These are phyloP conservation scores for Scorias spongiosa DNA, from an alignment of 2,329 filamentous ascomycete species.

Conservation along the genomic window DNA sequence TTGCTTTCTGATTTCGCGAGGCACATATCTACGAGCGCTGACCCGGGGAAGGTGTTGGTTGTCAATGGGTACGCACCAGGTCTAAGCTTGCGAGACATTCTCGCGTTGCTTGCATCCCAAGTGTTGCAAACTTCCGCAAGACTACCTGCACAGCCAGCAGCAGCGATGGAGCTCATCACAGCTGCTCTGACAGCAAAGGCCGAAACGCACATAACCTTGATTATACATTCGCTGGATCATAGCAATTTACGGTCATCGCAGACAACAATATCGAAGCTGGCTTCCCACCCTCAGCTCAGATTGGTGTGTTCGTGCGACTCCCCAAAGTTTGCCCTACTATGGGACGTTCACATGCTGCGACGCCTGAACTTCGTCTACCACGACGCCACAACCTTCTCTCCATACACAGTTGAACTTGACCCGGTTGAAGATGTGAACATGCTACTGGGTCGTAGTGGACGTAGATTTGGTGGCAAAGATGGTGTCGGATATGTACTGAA, in stretches of 20 bases:
- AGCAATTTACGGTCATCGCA: constrained; percentile 62
- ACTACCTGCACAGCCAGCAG: constrained; percentile 48
- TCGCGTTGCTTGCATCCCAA: constrained; percentile 52
- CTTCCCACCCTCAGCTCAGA: constrained; percentile 54
- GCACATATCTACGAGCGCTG: constrained; percentile 38
- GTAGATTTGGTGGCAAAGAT: constrained; percentile 73
- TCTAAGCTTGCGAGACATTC: constrained; percentile 51
- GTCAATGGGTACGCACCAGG: constrained; percentile 70
- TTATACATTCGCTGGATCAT: constrained; percentile 76
- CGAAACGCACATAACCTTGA: constrained; percentile 22
- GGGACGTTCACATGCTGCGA: constrained; percentile 74
- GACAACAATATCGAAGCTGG: constrained; percentile 58
- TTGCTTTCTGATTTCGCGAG: constrained; percentile 63
- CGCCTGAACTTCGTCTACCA: constrained; percentile 82
- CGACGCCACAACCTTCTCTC: constrained; percentile 78
- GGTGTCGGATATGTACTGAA: constrained; percentile 84
- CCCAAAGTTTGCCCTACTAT: constrained; percentile 73
- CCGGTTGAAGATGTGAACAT: constrained; percentile 83
- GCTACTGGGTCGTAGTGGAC: constrained; percentile 64
- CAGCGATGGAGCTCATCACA: constrained; percentile 54
- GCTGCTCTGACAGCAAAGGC: constrained; percentile 38
- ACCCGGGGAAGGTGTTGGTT: constrained; percentile 52
- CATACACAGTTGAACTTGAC: constrained; percentile 60
- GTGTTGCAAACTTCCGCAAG: constrained; percentile 36
- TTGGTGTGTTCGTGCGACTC: constrained; percentile 75